Evolutionary conservation across 2,329 filamentous ascomycete species (phyloP).

Genomic region (Geoglossum cookeanum): DNA sequence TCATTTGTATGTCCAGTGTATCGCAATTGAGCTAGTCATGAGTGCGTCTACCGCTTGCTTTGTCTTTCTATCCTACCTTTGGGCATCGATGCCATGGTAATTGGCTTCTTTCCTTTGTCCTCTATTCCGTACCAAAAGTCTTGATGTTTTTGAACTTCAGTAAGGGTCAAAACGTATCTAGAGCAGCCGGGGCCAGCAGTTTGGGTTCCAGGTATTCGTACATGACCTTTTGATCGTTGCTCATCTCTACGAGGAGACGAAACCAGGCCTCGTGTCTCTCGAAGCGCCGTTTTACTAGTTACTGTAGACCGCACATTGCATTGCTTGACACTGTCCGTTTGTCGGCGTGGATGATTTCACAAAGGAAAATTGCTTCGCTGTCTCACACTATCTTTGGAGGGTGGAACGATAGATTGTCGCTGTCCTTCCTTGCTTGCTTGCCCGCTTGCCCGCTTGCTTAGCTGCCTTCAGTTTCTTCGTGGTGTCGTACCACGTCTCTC

Average conservation of each 20-base stretch:
- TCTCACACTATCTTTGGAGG: neutral
- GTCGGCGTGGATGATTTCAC: neutral
- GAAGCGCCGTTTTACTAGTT: neutral
- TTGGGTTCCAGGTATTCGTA: neutral
- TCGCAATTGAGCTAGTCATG: neutral
- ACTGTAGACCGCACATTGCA: constrained; percentile 1
- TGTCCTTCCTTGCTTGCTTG: constrained; percentile 1
- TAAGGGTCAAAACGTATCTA: constrained; percentile 1
- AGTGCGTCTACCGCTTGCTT: neutral
- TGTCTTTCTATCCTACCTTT: neutral
- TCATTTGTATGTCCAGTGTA: neutral
- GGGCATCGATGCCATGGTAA: neutral
- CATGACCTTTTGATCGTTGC: constrained; percentile 1
- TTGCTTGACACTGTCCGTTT: neutral
- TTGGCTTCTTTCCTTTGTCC: neutral
- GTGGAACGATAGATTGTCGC: neutral
- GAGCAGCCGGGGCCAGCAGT: neutral
- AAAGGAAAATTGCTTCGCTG: neutral
- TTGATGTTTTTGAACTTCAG: constrained; percentile 1
- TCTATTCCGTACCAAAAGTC: constrained; percentile 1
- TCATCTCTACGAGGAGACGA: constrained; percentile 1
- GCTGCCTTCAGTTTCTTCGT: neutral
- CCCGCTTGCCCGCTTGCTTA: neutral
- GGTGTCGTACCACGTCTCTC: neutral
- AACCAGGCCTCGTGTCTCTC: neutral